These are phyloP conservation scores for Dichotomocladium elegans DNA, from an alignment of 371 early-diverging fungal species.

Conservation along the genomic window DNA sequence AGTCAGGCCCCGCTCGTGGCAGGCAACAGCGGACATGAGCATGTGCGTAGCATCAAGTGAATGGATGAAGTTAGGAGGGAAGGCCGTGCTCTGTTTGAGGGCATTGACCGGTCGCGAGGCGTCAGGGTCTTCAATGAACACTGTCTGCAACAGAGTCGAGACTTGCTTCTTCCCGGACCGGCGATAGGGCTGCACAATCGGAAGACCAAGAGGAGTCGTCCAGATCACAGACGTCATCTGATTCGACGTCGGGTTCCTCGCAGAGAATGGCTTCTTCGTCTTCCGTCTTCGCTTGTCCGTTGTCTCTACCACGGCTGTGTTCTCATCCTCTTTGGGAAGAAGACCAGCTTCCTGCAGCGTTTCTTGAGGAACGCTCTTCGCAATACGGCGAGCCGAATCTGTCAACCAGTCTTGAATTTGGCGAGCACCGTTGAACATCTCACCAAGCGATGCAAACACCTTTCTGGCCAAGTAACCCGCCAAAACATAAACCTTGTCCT, in stretches of 20 bases:
- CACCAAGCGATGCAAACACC: slow-evolving; percentile 85
- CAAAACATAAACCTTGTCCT: slow-evolving; percentile 46
- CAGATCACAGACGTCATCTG: slow-evolving; percentile 91
- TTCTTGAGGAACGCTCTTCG: slow-evolving; percentile 72
- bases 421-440: slow-evolving; percentile 88
- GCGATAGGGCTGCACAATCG: slow-evolving; percentile 96
- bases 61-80: slow-evolving; percentile 98
- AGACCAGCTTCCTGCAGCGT: slow-evolving; percentile 47
- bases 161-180: slow-evolving; percentile 61
- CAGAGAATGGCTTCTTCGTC: slow-evolving; percentile 37
- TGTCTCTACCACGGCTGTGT: slow-evolving; percentile 9
- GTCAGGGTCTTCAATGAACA: slow-evolving; percentile 71
- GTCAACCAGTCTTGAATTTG: slow-evolving; percentile 94
- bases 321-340: slow-evolving; percentile 1
- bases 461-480: slow-evolving; percentile 75
- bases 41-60: slow-evolving; percentile 97
- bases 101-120: slow-evolving; percentile 82
- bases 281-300: not conserved
- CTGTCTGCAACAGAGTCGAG: slow-evolving; percentile 75
- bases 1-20: slow-evolving; percentile 70
- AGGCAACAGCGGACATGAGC: slow-evolving; percentile 91
- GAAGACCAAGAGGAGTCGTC: slow-evolving; percentile 95
- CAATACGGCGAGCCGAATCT: slow-evolving; percentile 81
- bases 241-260: slow-evolving; percentile 40
- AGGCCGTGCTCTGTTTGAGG: slow-evolving; percentile 91